Base-by-base conservation (phyloP, 1,139 yeast genomes). In the Geotrichum siamense region DNA sequence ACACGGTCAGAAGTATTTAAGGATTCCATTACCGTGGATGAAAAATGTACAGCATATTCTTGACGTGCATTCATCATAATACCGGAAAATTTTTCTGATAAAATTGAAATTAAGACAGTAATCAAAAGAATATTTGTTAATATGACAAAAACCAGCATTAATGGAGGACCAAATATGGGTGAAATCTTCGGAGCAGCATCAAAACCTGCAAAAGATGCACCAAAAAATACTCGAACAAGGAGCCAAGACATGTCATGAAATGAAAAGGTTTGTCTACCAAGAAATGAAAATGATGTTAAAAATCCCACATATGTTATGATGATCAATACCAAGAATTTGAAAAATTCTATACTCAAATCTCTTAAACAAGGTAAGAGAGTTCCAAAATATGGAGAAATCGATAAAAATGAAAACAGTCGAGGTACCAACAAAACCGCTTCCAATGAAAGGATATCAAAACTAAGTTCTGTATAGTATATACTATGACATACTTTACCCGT, bases 341-440 rank as follows among this genome's bases (percentile, higher is more conserved):
- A 41, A 40, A 62, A 60, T 41, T 62, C 66, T 20, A 55, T 54
- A 10, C 59, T 54, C 51, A 62, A 53, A 34, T 56, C 59, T 29
- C 58, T 53, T 29, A 61, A 48, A 43, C 65, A 61, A 2, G 65
- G 65, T 6, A 61, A 48, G 15, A 61, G 48, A 1, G 66, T 61
- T 3, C 65, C 65, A 47, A 58, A 61, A 44, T 61, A 62, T 10
- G 65, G 65, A 29, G 53, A 52, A n/a, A 62, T 51, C 2, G 63
- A 51, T 30, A 62, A 46, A 27, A 55, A 55, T 2, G 66, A 62
- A 40, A 61, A 61, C 34, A 58, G 54, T 20, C 65, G 48, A 1
- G 65, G 65, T 6, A 61, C 61, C 15, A 61, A 53, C 19, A 61
- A 35, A 27, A 61, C 51, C 1, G 61, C 65, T 39, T 61, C 64